A percentile compares a stretch with the other conserved stretches of the same genome.
phyloP scores from a whole-genome alignment of 495 filamentous ascomycete species.

The Parathielavia hyrcaniae region DNA sequence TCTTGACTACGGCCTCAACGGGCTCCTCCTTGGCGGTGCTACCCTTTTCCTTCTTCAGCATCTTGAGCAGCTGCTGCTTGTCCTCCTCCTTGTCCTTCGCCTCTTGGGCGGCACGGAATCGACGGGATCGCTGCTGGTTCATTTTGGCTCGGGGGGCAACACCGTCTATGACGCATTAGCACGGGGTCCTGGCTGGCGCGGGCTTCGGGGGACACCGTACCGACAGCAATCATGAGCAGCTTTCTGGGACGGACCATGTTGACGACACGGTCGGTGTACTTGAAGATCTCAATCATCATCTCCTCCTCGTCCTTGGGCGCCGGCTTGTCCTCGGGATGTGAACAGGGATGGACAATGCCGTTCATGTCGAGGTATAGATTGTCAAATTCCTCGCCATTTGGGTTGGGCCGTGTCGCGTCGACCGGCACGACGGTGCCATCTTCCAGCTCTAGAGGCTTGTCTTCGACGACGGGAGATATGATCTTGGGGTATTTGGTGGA shows the following conservation, averaged over 20 bases:
- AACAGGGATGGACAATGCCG: slow-evolving; percentile 98
- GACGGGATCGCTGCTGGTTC: slow-evolving; percentile 91
- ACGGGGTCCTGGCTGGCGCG: background rate
- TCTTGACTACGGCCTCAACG: slow-evolving; percentile 63
- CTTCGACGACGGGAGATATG: slow-evolving; percentile 82
- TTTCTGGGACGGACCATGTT: slow-evolving; percentile 97
- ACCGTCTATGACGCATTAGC: slow-evolving; percentile 59
- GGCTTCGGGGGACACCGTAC: slow-evolving; percentile 49
- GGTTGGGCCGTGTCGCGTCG: slow-evolving; percentile 77
- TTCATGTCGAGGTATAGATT: slow-evolving; percentile 99
- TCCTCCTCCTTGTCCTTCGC: slow-evolving; percentile 90
- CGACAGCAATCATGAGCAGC: slow-evolving; percentile 93
- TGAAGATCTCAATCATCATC: slow-evolving; percentile 98
- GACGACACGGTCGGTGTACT: slow-evolving; percentile 94
- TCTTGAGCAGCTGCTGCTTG: slow-evolving; percentile 74
- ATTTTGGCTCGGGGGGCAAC: slow-evolving; percentile 93
- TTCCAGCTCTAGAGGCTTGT: slow-evolving; percentile 64
- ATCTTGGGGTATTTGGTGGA: slow-evolving; percentile 96
- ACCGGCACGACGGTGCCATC: slow-evolving; percentile 78
- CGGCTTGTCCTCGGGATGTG: slow-evolving; percentile 89
- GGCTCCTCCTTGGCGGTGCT: slow-evolving; percentile 54
- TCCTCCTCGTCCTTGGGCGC: slow-evolving; percentile 90
- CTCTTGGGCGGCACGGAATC: slow-evolving; percentile 89
- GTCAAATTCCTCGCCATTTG: slow-evolving; percentile 96
- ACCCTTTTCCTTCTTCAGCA: slow-evolving; percentile 68